Evolutionary conservation across 192 early-diverging fungal genomes (phyloP), one percentile per base, ranked within the genome.

Genomic region (Globomyces pollinis-pini): DNA sequence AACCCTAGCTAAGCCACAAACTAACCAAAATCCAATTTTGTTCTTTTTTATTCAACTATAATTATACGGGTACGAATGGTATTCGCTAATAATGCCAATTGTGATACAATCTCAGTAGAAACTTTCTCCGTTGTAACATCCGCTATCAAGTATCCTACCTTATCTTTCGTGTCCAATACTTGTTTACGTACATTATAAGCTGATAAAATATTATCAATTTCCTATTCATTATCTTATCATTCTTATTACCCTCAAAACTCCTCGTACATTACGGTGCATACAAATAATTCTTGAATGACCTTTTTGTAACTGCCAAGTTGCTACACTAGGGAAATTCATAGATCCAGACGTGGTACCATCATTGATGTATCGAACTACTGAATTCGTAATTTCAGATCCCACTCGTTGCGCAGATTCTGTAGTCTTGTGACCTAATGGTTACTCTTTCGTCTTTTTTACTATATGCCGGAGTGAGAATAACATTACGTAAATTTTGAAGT

Each of bases 121-220:
- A 76, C 71, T 12, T 64, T 51, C 36, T 73, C 71, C 4, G 70
- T 73, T 15, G 60, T 60, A 28, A 76, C 62, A 60, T 76, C 70
- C 2, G 64, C 74, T 64, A 76, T 73, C 39, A 76, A 57, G 44
- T 76, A 76, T 15, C 74, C 70, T 43, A 76, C n/a, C n/a, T 41
- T 59, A 6, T 69, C 67, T 57, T 73, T 76, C 16, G 74, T 76
- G 21, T 76, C 74, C 44, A 76, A 67, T 33, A 78, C 63, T 62
- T 77, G 75, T 56, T 77, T 76, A 29, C 71, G 74, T 18, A 78
- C 73, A 39, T 78, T 78, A 64, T 78, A 76, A 1, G 68, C 54
- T n/a, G 67, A 69, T 16, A 78, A 57, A 39, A 78, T 77, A 64
- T 70, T 43, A 50, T 77, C 68, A 34, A 78, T 78, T 54, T 75